Conservation (phyloP, 2,329 filamentous ascomycete genomes). For the Phialocephala sp. region DNA sequence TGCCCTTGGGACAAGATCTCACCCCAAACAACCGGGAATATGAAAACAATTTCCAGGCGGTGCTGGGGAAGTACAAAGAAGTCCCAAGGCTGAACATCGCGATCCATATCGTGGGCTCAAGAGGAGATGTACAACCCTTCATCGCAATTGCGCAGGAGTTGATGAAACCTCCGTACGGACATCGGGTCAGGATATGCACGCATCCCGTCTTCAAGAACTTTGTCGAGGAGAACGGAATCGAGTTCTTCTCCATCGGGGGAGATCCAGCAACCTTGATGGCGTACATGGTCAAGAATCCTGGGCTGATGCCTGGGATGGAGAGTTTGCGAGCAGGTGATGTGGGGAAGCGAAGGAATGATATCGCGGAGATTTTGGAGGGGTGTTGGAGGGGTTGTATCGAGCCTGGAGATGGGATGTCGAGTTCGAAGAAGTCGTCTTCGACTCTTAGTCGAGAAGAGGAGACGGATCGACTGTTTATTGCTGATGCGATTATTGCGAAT, state of each 20-base stretch:
- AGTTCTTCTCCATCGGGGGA: conserved; percentile 81
- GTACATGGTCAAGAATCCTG: conserved; percentile 89
- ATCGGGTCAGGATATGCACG: conserved; percentile 77
- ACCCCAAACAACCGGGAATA: conserved; percentile 32
- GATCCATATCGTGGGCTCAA: conserved; percentile 81
- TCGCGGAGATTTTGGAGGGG: conserved; percentile 76
- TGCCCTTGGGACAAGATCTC: conserved; percentile 26
- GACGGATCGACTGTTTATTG: conserved; percentile 57
- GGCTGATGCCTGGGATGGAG: conserved; percentile 80
- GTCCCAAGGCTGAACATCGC: conserved; percentile 68
- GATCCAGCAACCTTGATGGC: conserved; percentile 60
- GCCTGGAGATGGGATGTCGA: conserved; percentile 54
- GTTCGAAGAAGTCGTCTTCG: not conserved
- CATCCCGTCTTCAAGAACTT: conserved; percentile 79
- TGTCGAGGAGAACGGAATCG: conserved; percentile 71
- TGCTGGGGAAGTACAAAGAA: conserved; percentile 28
- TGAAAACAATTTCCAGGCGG: conserved; percentile 20
- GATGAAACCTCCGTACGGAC: conserved; percentile 66
- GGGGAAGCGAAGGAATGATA: conserved; percentile 71
- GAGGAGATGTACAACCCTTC: conserved; percentile 82
- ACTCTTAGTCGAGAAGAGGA: not conserved
- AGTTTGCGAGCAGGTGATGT: conserved; percentile 77
- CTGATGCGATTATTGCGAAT: conserved; percentile 81
- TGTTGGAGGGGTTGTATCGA: conserved; percentile 86
- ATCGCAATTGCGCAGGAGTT: conserved; percentile 75